These are phyloP conservation scores for Pichia scutulata DNA, from an alignment of 805 yeast species.

Conservation along the genomic window DNA sequence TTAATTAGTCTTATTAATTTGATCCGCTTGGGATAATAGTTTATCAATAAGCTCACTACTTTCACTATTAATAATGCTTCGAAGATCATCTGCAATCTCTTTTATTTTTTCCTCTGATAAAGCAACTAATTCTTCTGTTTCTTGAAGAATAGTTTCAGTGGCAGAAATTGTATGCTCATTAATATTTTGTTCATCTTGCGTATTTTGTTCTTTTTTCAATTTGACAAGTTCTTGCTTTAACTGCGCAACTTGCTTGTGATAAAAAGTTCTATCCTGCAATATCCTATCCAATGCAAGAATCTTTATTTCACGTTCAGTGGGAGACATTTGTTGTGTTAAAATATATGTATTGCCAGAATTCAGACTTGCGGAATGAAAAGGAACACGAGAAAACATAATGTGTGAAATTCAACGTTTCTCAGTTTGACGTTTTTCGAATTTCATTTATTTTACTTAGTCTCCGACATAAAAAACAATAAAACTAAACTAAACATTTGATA, in stretches of 20 bases:
- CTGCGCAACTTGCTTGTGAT: neutral
- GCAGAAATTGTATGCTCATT: neutral
- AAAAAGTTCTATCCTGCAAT: neutral
- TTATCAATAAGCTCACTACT: neutral
- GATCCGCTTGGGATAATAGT: neutral
- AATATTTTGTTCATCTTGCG: neutral
- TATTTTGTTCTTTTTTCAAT: neutral
- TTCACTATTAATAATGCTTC: neutral
- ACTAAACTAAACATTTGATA: neutral
- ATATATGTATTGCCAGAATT: neutral
- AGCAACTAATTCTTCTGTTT: constrained; percentile 13
- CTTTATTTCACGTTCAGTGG: neutral
- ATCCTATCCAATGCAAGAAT: neutral
- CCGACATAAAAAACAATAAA: neutral
- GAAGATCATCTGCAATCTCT: constrained; percentile 1
- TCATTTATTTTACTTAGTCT: neutral
- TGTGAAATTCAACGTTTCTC: neutral
- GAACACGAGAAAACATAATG: neutral
- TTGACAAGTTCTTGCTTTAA: neutral
- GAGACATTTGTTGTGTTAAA: neutral
- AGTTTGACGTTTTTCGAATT: neutral
- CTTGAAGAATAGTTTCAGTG: constrained; percentile 14
- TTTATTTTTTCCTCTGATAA: constrained; percentile 15
- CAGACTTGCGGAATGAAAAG: neutral
- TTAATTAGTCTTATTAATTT: neutral